Percentiles rank a stretch among this genome's conserved stretches.
Evolutionary conservation across 257 asterid species (phyloP).

Genomic region (Nicotiana tomentosiformis): DNA sequence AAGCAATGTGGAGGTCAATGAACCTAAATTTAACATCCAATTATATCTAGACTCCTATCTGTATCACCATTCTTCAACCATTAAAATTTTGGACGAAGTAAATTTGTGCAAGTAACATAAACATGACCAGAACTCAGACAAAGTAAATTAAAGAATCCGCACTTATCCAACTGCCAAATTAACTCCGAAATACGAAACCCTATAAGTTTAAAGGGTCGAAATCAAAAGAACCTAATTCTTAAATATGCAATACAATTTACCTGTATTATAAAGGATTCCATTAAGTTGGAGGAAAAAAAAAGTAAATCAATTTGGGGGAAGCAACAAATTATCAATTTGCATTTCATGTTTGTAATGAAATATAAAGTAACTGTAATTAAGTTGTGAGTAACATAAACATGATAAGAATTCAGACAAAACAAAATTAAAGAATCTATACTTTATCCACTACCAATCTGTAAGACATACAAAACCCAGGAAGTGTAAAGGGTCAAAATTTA

Average conservation of each 20-base stretch:
- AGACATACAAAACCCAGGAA: background rate
- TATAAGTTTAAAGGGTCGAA: background rate
- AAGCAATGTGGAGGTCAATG: background rate
- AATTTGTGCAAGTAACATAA: too few species aligned
- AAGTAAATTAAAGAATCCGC: background rate
- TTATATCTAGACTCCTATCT: background rate
- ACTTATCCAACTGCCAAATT: background rate
- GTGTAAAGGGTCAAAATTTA: background rate
- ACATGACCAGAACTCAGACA: too few species aligned
- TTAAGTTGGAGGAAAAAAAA: background rate
- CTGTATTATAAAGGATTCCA: background rate
- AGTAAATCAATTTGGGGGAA: background rate
- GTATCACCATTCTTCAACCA: background rate
- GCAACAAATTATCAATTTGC: background rate
- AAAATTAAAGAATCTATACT: too few species aligned
- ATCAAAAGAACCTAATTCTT: background rate
- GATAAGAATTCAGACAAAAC: too few species aligned
- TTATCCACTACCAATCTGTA: background rate
- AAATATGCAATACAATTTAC: background rate
- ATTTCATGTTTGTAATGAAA: too few species aligned
- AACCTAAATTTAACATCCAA: background rate
- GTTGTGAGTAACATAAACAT: too few species aligned
- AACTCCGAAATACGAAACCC: background rate
- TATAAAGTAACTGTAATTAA: too few species aligned
- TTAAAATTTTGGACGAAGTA: background rate